These are phyloP conservation scores for Claviceps citrina DNA, from an alignment of 2,329 filamentous ascomycete species.

Conservation along the genomic window DNA sequence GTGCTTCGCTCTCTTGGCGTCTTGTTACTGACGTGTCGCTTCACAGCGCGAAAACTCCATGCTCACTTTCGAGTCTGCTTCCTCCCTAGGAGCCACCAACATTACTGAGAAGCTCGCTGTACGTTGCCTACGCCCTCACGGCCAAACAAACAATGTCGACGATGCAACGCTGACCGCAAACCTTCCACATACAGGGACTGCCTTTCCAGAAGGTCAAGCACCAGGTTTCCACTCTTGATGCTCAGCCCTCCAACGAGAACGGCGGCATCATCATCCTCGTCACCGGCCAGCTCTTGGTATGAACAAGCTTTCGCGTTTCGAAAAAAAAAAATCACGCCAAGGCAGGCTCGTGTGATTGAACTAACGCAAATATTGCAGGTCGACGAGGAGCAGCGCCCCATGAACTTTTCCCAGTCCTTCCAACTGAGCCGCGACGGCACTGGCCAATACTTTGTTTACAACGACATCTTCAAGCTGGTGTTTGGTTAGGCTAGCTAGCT, in stretches of 20 bases:
- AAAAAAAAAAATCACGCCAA: neutral
- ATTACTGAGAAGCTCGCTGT: slow-evolving; percentile 78
- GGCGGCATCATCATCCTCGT: slow-evolving; percentile 74
- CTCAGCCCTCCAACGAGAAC: slow-evolving; percentile 53
- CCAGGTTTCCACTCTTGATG: slow-evolving; percentile 60
- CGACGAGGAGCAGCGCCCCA: slow-evolving; percentile 69
- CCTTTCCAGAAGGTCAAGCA: slow-evolving; percentile 74
- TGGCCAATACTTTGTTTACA: slow-evolving; percentile 73
- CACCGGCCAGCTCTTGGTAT: slow-evolving; percentile 70
- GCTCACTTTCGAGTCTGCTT: slow-evolving; percentile 75
- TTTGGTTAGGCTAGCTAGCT: slow-evolving; percentile 34
- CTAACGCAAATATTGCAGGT: slow-evolving; percentile 36
- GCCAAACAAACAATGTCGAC: neutral
- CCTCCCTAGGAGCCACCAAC: slow-evolving; percentile 42
- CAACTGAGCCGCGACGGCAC: slow-evolving; percentile 56
- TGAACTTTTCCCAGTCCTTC: slow-evolving; percentile 86
- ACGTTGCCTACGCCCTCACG: slow-evolving; percentile 17
- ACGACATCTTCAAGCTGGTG: slow-evolving; percentile 89
- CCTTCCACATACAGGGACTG: slow-evolving; percentile 38
- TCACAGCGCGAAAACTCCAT: slow-evolving; percentile 68
- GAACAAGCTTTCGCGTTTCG: slow-evolving; percentile 14
- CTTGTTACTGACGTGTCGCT: slow-evolving; percentile 3
- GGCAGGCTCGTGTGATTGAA: neutral
- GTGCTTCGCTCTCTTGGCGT: neutral
- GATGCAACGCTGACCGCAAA: neutral